Evolutionary conservation across 768 basidiomycete species (phyloP).

Genomic region (Rhizopogon roseolus): DNA sequence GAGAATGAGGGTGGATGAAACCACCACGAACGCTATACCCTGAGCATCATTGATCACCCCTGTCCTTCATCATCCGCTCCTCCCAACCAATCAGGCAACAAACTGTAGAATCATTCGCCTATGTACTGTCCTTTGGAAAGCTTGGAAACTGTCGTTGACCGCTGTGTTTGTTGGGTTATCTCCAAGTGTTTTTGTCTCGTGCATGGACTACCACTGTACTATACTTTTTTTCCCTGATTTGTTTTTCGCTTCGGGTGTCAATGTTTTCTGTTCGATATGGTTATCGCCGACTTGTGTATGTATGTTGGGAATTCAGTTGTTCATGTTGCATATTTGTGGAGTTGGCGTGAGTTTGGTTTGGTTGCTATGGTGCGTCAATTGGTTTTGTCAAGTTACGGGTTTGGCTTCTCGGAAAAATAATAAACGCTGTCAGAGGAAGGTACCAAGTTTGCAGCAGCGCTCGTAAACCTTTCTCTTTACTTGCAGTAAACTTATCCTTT

Average conservation of each 20-base stretch:
- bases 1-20: constrained; percentile 68
- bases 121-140: constrained; percentile 24
- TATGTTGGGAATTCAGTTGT: constrained; percentile 23
- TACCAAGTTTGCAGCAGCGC: not conserved
- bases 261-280: constrained; percentile 7
- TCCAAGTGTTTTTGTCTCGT: constrained; percentile 14
- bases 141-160: constrained; percentile 27
- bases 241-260: constrained; percentile 11
- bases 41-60: constrained; percentile 29
- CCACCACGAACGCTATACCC: constrained; percentile 48
- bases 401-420: not conserved
- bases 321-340: constrained; percentile 2
- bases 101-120: constrained; percentile 21
- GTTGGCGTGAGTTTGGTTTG: not conserved
- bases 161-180: constrained; percentile 27
- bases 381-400: constrained; percentile 1
- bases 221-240: constrained; percentile 19
- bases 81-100: constrained; percentile 21
- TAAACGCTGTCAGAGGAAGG: too few relatives aligned
- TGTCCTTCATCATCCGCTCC: constrained; percentile 9
- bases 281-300: constrained; percentile 26
- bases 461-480: too few relatives aligned
- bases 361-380: not conserved
- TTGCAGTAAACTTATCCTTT: constrained; percentile 15
- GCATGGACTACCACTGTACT: constrained; percentile 32